A percentile compares a stretch with the other conserved stretches of the same genome.
phyloP scores from a whole-genome alignment of 331 rosid species.

The Malus hybrid region DNA sequence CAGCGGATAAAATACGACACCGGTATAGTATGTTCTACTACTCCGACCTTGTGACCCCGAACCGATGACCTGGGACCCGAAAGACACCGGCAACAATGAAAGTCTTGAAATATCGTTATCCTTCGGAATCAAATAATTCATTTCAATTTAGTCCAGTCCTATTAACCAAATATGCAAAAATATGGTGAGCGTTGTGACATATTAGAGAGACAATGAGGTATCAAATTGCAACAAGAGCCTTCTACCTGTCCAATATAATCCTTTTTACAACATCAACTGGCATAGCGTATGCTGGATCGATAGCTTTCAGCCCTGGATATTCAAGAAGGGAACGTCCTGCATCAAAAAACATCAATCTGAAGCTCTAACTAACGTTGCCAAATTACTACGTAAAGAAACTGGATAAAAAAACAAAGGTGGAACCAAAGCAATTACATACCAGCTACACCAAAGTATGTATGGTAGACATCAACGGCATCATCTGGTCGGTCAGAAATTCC shows the following conservation, averaged over 20 bases:
- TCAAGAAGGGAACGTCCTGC: constrained; percentile 90
- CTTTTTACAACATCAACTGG: constrained; percentile 70
- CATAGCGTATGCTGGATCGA: constrained; percentile 76
- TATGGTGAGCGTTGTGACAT: too few species aligned
- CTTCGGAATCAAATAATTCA: too few species aligned
- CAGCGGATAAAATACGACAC: too few species aligned
- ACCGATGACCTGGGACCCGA: too few species aligned
- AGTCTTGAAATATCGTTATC: too few species aligned
- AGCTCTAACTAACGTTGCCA: background rate
- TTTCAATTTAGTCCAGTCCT: too few species aligned
- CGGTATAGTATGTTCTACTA: too few species aligned
- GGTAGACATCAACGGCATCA: constrained; percentile 84
- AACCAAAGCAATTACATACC: constrained; percentile 31
- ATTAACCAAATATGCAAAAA: too few species aligned
- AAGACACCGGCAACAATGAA: too few species aligned
- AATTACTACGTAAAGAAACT: background rate
- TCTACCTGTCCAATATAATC: constrained; percentile 25
- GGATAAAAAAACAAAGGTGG: background rate
- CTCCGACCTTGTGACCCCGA: too few species aligned
- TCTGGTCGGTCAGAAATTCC: constrained; percentile 95
- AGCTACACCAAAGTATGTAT: constrained; percentile 81
- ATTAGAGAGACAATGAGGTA: too few species aligned
- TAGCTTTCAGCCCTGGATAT: constrained; percentile 77
- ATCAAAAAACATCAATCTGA: constrained; percentile 8
- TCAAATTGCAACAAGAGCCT: too few species aligned